phyloP scores from a whole-genome alignment of 202 grass and related monocot species.

The Panicum virgatum region DNA sequence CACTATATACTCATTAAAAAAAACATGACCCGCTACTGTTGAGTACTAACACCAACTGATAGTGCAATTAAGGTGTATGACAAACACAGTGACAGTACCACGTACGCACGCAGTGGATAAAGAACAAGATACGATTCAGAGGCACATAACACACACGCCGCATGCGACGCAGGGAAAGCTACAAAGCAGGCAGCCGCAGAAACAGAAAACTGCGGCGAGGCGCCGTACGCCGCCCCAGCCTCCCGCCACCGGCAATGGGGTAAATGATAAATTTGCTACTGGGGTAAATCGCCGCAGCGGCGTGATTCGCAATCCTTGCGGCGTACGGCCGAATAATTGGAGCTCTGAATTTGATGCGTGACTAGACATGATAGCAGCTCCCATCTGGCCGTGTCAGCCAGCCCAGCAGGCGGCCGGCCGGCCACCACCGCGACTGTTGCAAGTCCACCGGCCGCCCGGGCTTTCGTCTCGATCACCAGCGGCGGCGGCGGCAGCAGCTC shows the following conservation, averaged over 20 bases:
- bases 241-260: too few species aligned
- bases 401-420: background rate
- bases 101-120: background rate
- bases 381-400: background rate
- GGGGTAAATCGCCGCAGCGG: background rate
- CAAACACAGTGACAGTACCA: background rate
- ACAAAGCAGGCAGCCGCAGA: conserved; percentile 14
- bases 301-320: background rate
- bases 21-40: background rate
- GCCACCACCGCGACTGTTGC: conserved; percentile 2
- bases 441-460: background rate
- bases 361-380: conserved; percentile 5
- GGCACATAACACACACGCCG: background rate
- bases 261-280: too few species aligned
- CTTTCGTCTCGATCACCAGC: background rate
- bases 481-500: background rate
- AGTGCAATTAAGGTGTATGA: background rate
- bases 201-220: background rate
- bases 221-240: background rate
- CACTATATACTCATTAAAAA: background rate
- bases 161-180: background rate
- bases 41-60: background rate
- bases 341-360: conserved; percentile 25
- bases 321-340: conserved; percentile 37
- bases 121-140: conserved; percentile 1